Percentiles rank a stretch among this genome's conserved stretches.
phyloP scores from a whole-genome alignment of 1,284 basidiomycete genomes.

The Stygiomarasmius scandens region DNA sequence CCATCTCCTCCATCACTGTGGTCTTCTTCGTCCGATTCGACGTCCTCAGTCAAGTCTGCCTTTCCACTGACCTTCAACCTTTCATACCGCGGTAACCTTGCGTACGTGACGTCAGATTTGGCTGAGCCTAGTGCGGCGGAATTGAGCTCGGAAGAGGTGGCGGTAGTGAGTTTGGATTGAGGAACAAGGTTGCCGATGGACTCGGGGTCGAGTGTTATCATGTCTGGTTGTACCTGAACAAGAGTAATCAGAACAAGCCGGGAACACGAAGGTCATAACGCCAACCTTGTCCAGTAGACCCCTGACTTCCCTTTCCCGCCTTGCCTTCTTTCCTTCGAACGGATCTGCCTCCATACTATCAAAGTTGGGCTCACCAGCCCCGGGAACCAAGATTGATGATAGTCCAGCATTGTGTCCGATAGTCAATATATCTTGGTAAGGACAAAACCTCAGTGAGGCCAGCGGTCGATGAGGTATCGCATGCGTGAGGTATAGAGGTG shows the following conservation, averaged over 20 bases:
- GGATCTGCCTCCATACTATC: constrained; percentile 94
- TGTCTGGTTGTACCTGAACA: constrained; percentile 82
- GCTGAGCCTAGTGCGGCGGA: constrained; percentile 24
- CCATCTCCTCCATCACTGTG: constrained; percentile 33
- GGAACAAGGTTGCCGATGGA: constrained; percentile 77
- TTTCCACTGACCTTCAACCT: constrained; percentile 72
- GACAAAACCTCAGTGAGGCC: constrained; percentile 77
- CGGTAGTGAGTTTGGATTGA: constrained; percentile 59
- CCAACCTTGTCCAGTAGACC: constrained; percentile 86
- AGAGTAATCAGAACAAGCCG: not conserved
- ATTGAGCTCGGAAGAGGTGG: constrained; percentile 27
- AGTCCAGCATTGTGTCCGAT: constrained; percentile 78
- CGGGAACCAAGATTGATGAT: constrained; percentile 87
- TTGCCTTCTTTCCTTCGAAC: constrained; percentile 82
- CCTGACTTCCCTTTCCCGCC: constrained; percentile 92
- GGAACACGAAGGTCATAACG: too few species aligned
- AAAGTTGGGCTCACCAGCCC: constrained; percentile 93
- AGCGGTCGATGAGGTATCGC: constrained; percentile 73
- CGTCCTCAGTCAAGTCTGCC: constrained; percentile 67
- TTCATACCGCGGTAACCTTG: constrained; percentile 74
- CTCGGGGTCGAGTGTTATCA: constrained; percentile 90
- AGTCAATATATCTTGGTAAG: constrained; percentile 91
- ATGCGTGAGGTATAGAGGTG: constrained; percentile 86
- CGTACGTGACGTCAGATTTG: constrained; percentile 57
- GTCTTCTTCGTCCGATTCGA: constrained; percentile 41